A percentile compares a stretch with the other conserved stretches of the same genome.
Evolutionary conservation across 768 basidiomycete species (phyloP).

Genomic region (Rhodosporidiobolus odoratus): DNA sequence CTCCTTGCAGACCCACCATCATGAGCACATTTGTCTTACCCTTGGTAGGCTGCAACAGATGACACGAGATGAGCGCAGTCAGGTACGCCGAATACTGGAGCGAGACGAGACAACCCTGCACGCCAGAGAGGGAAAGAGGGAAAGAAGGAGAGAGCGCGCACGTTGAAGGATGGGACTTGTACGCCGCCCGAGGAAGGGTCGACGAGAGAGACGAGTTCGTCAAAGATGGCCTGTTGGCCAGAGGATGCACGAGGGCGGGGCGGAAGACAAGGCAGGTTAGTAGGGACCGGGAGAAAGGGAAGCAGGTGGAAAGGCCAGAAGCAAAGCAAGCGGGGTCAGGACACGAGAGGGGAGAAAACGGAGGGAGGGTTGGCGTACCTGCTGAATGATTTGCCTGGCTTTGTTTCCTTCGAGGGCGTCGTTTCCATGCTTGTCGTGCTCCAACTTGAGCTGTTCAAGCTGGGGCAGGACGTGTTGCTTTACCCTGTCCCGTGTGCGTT

Average conservation of each 20-base stretch:
- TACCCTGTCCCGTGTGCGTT: slow-evolving; percentile 77
- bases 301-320: background rate
- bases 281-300: too few relatives aligned
- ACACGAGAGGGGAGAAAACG: background rate
- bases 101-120: too few relatives aligned
- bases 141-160: slow-evolving; percentile 48
- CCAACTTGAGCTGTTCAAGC: slow-evolving; percentile 54
- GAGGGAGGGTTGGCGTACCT: slow-evolving; percentile 53
- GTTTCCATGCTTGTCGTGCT: slow-evolving; percentile 54
- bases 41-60: slow-evolving; percentile 71
- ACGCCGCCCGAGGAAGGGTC: slow-evolving; percentile 78
- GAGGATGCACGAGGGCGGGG: background rate
- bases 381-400: slow-evolving; percentile 82
- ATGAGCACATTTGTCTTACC: slow-evolving; percentile 90
- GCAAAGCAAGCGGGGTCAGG: background rate
- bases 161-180: slow-evolving; percentile 49
- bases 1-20: slow-evolving; percentile 48
- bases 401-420: slow-evolving; percentile 55
- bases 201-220: slow-evolving; percentile 89
- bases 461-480: slow-evolving; percentile 81
- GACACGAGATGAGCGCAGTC: background rate
- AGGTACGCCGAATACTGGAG: too few relatives aligned
- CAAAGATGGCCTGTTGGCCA: slow-evolving; percentile 72
- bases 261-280: background rate
- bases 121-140: too few relatives aligned